Evolutionary conservation across 2,329 filamentous ascomycete genomes (phyloP).

Genomic region (Trichoderma oligosporum): DNA sequence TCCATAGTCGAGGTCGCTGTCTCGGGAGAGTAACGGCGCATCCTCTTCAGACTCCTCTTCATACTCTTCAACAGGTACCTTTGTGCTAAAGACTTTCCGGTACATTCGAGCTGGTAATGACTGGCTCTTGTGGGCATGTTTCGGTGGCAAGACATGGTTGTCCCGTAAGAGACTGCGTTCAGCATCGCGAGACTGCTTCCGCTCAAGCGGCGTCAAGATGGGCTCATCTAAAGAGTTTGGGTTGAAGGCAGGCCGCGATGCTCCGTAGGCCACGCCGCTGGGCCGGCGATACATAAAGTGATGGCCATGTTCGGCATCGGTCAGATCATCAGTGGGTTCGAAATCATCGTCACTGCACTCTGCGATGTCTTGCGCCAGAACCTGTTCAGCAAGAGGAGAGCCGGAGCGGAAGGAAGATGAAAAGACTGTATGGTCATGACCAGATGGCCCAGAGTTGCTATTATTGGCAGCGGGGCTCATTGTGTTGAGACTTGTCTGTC

Average conservation of each 20-base stretch:
- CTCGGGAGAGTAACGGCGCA: constrained; percentile 37
- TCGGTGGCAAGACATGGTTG: constrained; percentile 62
- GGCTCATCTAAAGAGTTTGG: constrained; percentile 48
- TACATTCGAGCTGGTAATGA: constrained; percentile 43
- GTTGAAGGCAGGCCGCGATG: constrained; percentile 65
- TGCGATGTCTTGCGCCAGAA: constrained; percentile 63
- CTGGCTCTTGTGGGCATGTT: constrained; percentile 41
- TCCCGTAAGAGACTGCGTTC: constrained; percentile 61
- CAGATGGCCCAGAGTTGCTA: constrained; percentile 16
- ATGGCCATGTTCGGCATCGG: constrained; percentile 39
- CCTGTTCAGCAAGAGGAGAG: constrained; percentile 64
- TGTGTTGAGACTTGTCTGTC: background rate
- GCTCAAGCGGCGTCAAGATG: constrained; percentile 52
- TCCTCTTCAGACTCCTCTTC: constrained; percentile 43
- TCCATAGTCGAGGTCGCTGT: constrained; percentile 15
- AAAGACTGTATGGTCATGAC: constrained; percentile 19
- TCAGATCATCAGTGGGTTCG: constrained; percentile 31
- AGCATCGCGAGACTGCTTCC: constrained; percentile 53
- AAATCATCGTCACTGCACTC: constrained; percentile 58
- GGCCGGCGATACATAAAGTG: constrained; percentile 68
- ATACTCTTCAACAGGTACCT: constrained; percentile 38
- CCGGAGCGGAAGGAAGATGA: constrained; percentile 53
- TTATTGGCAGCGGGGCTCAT: constrained; percentile 10
- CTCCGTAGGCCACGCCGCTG: constrained; percentile 70
- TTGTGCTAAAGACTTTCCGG: constrained; percentile 53